Evolutionary conservation across 129 eudicot species (phyloP).

Genomic region (Tanacetum coccineum): DNA sequence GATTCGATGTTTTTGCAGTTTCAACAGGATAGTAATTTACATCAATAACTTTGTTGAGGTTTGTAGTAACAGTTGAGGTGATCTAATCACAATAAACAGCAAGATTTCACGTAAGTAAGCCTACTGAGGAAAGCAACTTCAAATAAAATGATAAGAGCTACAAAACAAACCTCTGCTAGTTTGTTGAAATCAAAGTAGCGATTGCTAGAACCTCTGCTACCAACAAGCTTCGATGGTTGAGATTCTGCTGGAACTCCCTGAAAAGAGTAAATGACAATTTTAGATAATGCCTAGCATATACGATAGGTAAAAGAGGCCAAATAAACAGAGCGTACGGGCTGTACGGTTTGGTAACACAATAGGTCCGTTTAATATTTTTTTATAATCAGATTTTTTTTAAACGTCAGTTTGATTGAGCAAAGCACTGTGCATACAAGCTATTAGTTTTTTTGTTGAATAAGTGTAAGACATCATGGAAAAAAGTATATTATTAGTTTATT

Average conservation of each 20-base stretch:
- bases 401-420: too few species aligned
- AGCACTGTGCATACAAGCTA: too few species aligned
- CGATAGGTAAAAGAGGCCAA: not conserved
- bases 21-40: slow-evolving; percentile 82
- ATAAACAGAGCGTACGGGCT: not conserved
- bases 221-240: slow-evolving; percentile 87
- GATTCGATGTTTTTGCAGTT: slow-evolving; percentile 77
- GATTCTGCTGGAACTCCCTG: slow-evolving; percentile 82
- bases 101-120: not conserved
- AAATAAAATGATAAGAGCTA: not conserved
- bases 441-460: too few species aligned
- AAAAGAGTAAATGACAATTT: slow-evolving; percentile 13
- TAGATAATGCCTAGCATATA: not conserved
- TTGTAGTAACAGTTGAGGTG: slow-evolving; percentile 58
- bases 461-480: too few species aligned
- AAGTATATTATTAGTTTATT: too few species aligned
- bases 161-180: slow-evolving; percentile 72
- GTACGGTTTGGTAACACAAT: too few species aligned
- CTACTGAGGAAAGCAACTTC: not conserved
- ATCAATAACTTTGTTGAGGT: slow-evolving; percentile 86
- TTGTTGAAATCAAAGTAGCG: slow-evolving; percentile 91
- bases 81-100: slow-evolving; percentile 40
- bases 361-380: too few species aligned
- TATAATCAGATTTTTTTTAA: too few species aligned
- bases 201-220: slow-evolving; percentile 73